phyloP scores from a whole-genome alignment of 306 rosid species.

The Vigna hirtella region DNA sequence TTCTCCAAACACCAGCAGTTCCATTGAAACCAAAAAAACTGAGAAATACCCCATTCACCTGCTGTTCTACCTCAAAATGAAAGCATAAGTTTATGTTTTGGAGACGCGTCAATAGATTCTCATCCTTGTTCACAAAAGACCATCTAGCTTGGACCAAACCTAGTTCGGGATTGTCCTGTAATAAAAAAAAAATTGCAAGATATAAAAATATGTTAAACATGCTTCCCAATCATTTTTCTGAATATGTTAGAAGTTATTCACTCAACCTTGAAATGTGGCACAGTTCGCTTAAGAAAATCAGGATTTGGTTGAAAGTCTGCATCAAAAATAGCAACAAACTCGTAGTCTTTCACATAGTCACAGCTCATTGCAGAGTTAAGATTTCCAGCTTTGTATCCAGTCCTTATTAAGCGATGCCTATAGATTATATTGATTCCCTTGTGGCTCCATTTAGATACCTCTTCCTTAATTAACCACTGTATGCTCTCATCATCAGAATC shows the following conservation, averaged over 20 bases:
- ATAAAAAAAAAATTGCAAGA: slow-evolving; percentile 10
- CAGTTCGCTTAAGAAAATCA: slow-evolving; percentile 84
- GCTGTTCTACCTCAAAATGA: slow-evolving; percentile 99
- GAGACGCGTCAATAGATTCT: slow-evolving; percentile 95
- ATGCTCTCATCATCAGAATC: slow-evolving; percentile 90
- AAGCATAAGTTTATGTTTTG: slow-evolving; percentile 93
- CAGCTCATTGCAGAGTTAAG: slow-evolving; percentile 96
- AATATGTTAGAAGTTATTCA: slow-evolving; percentile 25
- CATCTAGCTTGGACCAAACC: slow-evolving; percentile 97
- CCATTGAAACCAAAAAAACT: slow-evolving; percentile 97
- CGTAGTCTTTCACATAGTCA: slow-evolving; percentile 85
- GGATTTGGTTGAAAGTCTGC: slow-evolving; percentile 98
- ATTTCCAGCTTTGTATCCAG: slow-evolving; percentile 98
- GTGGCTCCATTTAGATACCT: slow-evolving; percentile 83
- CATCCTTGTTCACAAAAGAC: slow-evolving; percentile 92
- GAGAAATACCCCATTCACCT: slow-evolving; percentile 89
- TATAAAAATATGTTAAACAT: slow-evolving; percentile 37
- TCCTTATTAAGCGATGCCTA: slow-evolving; percentile 83
- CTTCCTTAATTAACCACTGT: slow-evolving; percentile 77
- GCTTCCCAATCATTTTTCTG: slow-evolving; percentile 16
- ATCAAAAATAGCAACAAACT: slow-evolving; percentile 92
- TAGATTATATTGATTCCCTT: slow-evolving; percentile 84
- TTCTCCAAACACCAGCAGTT: slow-evolving; percentile 99
- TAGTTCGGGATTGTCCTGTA: slow-evolving; percentile 82
- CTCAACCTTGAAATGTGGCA: slow-evolving; percentile 91